A percentile compares a stretch with the other conserved stretches of the same genome.
These are phyloP conservation scores for Colletotrichum tropicicola DNA, from an alignment of 2,329 filamentous ascomycete species.

Conservation along the genomic window DNA sequence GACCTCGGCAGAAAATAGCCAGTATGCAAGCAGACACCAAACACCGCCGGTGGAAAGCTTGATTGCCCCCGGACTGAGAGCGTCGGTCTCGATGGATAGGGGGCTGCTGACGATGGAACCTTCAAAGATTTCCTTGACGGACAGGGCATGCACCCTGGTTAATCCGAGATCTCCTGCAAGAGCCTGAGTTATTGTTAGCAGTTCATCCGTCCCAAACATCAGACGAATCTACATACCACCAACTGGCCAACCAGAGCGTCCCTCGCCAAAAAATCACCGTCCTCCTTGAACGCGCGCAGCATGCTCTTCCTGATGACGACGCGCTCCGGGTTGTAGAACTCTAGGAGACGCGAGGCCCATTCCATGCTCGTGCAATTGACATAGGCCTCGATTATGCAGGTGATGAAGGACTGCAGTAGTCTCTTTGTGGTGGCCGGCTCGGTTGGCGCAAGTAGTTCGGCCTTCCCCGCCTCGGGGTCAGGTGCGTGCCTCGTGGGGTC, in stretches of 20 bases:
- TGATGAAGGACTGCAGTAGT: conserved; percentile 80
- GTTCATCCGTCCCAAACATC: background rate
- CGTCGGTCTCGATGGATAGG: conserved; percentile 54
- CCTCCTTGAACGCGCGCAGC: conserved; percentile 70
- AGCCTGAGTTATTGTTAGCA: conserved; percentile 51
- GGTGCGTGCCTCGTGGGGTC: conserved; percentile 65
- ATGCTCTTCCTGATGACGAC: conserved; percentile 70
- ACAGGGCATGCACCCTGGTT: conserved; percentile 47
- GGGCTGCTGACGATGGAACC: conserved; percentile 54
- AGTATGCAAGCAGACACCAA: conserved; percentile 68
- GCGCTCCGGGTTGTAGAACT: conserved; percentile 72
- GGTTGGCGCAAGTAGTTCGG: conserved; percentile 59
- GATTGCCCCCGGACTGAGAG: conserved; percentile 59
- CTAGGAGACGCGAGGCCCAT: conserved; percentile 72
- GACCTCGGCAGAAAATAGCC: conserved; percentile 68
- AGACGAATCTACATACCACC: conserved; percentile 56
- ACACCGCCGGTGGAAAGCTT: conserved; percentile 67
- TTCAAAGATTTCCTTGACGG: conserved; percentile 54
- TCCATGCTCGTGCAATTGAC: conserved; percentile 68
- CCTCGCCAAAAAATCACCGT: conserved; percentile 67
- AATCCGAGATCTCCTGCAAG: conserved; percentile 71
- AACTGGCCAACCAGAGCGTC: conserved; percentile 78
- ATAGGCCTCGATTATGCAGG: conserved; percentile 79
- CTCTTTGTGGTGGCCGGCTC: conserved; percentile 71
- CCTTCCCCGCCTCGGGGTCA: conserved; percentile 66